phyloP scores from a whole-genome alignment of 352 stramenopile species.

The Phytophthora crassamura region DNA sequence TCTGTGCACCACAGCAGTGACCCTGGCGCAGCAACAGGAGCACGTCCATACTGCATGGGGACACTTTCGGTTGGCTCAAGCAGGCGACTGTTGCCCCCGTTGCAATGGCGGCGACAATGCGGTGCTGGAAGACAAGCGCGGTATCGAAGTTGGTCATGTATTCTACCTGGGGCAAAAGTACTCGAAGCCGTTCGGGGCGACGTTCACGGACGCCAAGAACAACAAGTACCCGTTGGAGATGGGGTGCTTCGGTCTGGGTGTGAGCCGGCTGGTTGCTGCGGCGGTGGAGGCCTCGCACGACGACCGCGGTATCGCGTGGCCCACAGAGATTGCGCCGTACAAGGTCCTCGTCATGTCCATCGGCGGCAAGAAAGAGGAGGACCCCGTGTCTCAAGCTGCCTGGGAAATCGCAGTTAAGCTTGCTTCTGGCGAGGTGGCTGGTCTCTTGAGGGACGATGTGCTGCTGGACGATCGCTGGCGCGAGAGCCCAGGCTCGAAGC shows the following conservation, averaged over 20 bases:
- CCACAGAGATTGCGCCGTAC: constrained; percentile 79
- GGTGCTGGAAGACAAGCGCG: constrained; percentile 71
- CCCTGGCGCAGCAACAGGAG: constrained; percentile 23
- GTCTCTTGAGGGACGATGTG: constrained; percentile 59
- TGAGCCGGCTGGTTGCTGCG: constrained; percentile 82
- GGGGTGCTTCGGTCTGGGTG: constrained; percentile 90
- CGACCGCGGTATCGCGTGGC: constrained; percentile 83
- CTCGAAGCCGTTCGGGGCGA: constrained; percentile 79
- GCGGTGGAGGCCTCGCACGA: constrained; percentile 86
- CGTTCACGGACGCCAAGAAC: constrained; percentile 55
- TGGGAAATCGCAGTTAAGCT: constrained; percentile 60
- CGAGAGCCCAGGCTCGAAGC: constrained; percentile 80
- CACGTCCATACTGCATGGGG: constrained; percentile 35
- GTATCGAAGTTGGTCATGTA: constrained; percentile 90
- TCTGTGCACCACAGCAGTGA: constrained; percentile 26
- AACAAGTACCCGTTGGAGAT: constrained; percentile 81
- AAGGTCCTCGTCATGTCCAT: constrained; percentile 84
- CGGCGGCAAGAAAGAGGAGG: constrained; percentile 60
- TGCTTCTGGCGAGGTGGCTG: constrained; percentile 39
- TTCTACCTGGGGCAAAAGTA: constrained; percentile 93
- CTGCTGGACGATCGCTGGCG: constrained; percentile 86
- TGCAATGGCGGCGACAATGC: constrained; percentile 42
- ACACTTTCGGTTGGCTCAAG: constrained; percentile 70
- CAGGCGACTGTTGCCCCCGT: constrained; percentile 69
- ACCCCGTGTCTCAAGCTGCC: constrained; percentile 53